Percentiles rank a stretch among this genome's conserved stretches.
Evolutionary conservation across 179 eudicot genomes (phyloP).

Genomic region (Camellia oleifera): DNA sequence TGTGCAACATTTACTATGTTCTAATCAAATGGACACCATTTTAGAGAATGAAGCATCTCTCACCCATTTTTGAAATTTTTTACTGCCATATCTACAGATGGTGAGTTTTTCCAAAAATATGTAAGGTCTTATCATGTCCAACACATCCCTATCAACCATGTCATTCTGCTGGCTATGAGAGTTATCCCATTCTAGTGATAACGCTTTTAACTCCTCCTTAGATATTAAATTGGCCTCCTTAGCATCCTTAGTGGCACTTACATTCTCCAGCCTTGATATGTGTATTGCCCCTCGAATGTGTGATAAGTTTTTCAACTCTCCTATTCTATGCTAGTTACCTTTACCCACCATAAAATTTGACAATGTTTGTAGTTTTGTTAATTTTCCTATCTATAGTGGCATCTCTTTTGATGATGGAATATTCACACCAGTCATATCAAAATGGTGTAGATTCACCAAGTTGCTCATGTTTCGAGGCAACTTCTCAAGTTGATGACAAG

Average conservation of each 20-base stretch:
- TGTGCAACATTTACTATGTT: background rate
- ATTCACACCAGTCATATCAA: constrained; percentile 12
- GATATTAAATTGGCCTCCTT: constrained; percentile 16
- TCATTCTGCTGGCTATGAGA: background rate
- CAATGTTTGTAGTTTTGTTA: too few species aligned
- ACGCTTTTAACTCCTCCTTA: constrained; percentile 6
- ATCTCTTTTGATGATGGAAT: too few species aligned
- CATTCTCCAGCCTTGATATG: constrained; percentile 16
- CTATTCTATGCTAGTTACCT: background rate
- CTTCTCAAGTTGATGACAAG: constrained; percentile 5
- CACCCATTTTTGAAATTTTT: constrained; percentile 22
- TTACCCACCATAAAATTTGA: constrained; percentile 12
- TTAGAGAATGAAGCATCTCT: constrained; percentile 1
- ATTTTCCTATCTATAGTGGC: too few species aligned
- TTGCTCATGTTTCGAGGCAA: constrained; percentile 10
- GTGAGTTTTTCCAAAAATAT: background rate
- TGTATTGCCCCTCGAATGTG: constrained; percentile 10
- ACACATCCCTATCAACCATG: background rate
- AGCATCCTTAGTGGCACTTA: constrained; percentile 11
- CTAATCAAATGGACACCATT: background rate
- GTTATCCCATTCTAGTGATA: constrained; percentile 15
- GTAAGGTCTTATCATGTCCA: constrained; percentile 19
- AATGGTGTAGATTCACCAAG: constrained; percentile 16
- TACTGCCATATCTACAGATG: constrained; percentile 13
- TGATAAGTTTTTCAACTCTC: constrained; percentile 11